Base-by-base conservation (phyloP, 2,329 filamentous ascomycete species). In the Herpotrichia juniperi region DNA sequence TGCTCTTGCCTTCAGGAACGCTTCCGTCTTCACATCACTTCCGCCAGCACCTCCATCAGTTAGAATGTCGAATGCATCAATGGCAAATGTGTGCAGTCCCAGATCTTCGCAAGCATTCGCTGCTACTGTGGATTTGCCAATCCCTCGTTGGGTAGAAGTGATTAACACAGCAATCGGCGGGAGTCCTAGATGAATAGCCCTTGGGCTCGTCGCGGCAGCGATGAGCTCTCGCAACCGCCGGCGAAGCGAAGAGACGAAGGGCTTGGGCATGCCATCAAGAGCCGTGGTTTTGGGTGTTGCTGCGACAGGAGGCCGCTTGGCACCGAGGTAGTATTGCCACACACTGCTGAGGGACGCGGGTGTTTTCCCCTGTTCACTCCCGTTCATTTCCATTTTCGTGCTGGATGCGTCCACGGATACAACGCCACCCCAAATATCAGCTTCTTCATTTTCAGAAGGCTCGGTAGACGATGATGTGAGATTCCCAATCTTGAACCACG, bases 11-110 rank as follows among this genome's bases (percentile, higher is more conserved):
- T 94, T 89, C 14, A 99, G 78, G 60, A 96, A 90, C 1, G 90
- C 93, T 68, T 97, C 93, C 0, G 93, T 96, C 75, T 97, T 97
- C 24, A 96, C 89, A 68, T 99, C 94, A 49, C 90, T 88, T 46
- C 91, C 91, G 47, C 91, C 91, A 1, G 88, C 89, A 39, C 89
- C 88, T 12, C 91, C 91, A 71, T 97, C 93, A n/a, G 91, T 93
- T 4, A 96, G 80, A 35, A 99, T 91, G 64, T 99, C 94, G 65
- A 96, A 96, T 0, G 91, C 90, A 71, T 97, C 92, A 46, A 99
- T 90, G 0, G 85, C 76, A 69, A 96, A 97, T 0, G 87, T 89
- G 71, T 99, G 94, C 14, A 97, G 80, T 3, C 94, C 94, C 56
- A 97, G 88, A 64, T 97, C 93, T 2, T 89, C 83, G 71, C 92